Evolutionary conservation across 768 basidiomycete genomes (phyloP).

Genomic region (Leccinum variicolor): DNA sequence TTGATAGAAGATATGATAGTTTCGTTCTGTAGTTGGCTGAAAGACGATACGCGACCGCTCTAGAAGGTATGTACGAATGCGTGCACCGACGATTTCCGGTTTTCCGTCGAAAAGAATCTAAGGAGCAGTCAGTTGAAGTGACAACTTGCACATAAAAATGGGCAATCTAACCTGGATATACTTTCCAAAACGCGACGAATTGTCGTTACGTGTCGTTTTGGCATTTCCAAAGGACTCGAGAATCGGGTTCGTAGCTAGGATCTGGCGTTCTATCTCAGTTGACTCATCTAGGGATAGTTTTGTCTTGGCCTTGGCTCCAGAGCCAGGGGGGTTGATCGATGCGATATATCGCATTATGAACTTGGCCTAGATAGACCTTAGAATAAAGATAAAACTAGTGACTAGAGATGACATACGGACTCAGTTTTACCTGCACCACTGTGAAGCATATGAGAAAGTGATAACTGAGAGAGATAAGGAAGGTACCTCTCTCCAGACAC

Average conservation of each 20-base stretch:
- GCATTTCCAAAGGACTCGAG: constrained; percentile 99
- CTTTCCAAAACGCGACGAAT: constrained; percentile 98
- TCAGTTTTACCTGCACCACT: constrained; percentile 99
- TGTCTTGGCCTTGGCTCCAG: constrained; percentile 57
- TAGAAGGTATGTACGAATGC: constrained; percentile 97
- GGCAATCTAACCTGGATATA: constrained; percentile 76
- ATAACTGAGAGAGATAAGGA: neutral
- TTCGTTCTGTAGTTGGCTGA: constrained; percentile 94
- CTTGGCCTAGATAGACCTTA: constrained; percentile 62
- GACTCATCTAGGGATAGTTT: constrained; percentile 80
- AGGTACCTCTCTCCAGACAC: constrained; percentile 94
- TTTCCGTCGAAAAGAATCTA: constrained; percentile 96
- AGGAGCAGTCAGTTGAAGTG: neutral
- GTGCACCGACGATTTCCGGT: constrained; percentile 96
- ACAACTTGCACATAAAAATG: neutral
- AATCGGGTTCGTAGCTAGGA: constrained; percentile 98
- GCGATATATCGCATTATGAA: constrained; percentile 99
- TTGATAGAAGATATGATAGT: constrained; percentile 99
- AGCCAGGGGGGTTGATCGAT: constrained; percentile 85
- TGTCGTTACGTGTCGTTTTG: constrained; percentile 98
- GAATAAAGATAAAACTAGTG: neutral
- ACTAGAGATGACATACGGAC: constrained; percentile 53
- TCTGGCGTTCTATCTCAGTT: constrained; percentile 95
- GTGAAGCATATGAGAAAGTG: constrained; percentile 12
- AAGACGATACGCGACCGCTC: constrained; percentile 98